Conservation (phyloP, 345 rosid species). For the Noccaea bulbosa region DNA sequence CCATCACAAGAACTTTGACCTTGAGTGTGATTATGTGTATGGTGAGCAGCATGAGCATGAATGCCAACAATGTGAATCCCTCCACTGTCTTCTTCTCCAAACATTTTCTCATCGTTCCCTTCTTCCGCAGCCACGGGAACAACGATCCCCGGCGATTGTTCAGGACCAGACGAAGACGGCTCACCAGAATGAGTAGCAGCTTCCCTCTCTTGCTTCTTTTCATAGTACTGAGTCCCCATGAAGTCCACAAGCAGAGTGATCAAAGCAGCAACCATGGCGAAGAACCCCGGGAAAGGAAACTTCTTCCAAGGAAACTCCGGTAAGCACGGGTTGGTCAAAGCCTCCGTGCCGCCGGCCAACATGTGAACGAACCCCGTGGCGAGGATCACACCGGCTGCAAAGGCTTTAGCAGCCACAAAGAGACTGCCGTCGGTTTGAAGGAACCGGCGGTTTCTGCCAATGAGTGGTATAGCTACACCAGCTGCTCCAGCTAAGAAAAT, state of each 20-base stretch:
- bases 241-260: conserved; percentile 80
- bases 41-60: conserved; percentile 90
- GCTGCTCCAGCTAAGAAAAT: conserved; percentile 70
- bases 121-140: conserved; percentile 42
- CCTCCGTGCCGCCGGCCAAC: conserved; percentile 65
- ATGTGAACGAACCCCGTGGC: conserved; percentile 97
- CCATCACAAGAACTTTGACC: conserved; percentile 64
- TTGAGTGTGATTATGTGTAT: conserved; percentile 68
- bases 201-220: conserved; percentile 69
- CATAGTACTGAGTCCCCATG: conserved; percentile 88
- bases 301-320: conserved; percentile 74
- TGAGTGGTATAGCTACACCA: conserved; percentile 74
- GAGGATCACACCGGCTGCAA: conserved; percentile 89
- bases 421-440: conserved; percentile 76
- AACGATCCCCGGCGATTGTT: conserved; percentile 44
- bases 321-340: conserved; percentile 66
- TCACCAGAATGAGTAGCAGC: conserved; percentile 45
- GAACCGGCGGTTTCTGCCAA: conserved; percentile 69
- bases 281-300: conserved; percentile 89
- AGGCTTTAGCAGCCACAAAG: conserved; percentile 83
- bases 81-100: conserved; percentile 84
- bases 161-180: conserved; percentile 34
- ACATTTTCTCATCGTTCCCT: conserved; percentile 51
- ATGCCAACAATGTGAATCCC: conserved; percentile 93
- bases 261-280: conserved; percentile 84